These are phyloP conservation scores for Colletotrichum abscissum DNA, from an alignment of 2,329 filamentous ascomycete species.

Conservation along the genomic window DNA sequence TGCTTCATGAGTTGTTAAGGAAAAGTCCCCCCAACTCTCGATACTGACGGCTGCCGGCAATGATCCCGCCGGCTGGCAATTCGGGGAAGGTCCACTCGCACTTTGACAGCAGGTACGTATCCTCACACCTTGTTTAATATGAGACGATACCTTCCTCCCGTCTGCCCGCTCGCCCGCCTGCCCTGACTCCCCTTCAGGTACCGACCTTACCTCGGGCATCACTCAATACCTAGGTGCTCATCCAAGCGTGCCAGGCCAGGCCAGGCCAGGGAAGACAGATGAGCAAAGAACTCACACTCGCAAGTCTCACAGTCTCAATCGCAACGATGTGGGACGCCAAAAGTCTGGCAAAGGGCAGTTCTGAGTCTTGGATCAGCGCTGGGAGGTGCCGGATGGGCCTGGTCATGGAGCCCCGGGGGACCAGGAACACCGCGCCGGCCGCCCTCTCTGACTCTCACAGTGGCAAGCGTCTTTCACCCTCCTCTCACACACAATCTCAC, in stretches of 20 bases:
- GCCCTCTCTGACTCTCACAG: background rate
- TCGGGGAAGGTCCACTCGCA: background rate
- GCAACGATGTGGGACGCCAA: background rate
- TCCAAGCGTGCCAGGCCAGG: background rate
- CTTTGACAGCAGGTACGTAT: slow-evolving; percentile 2
- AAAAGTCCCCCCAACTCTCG: too few relatives aligned
- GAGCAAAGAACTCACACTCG: background rate
- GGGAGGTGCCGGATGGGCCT: background rate
- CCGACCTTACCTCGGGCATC: background rate
- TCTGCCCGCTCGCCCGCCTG: background rate
- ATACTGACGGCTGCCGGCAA: background rate
- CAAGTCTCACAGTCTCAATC: too few relatives aligned
- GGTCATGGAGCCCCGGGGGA: background rate
- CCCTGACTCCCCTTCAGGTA: background rate
- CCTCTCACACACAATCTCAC: too few relatives aligned
- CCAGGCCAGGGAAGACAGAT: background rate
- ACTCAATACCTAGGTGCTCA: background rate
- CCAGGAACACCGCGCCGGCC: slow-evolving; percentile 3
- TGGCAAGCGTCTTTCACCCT: too few relatives aligned
- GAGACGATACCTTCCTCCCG: background rate
- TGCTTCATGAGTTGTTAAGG: too few relatives aligned
- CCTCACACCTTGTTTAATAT: background rate
- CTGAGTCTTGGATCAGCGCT: background rate
- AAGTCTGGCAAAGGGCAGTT: background rate
- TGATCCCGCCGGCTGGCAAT: background rate